phyloP scores from a whole-genome alignment of 2,329 filamentous ascomycete genomes.

The Beauveria bassiana region DNA sequence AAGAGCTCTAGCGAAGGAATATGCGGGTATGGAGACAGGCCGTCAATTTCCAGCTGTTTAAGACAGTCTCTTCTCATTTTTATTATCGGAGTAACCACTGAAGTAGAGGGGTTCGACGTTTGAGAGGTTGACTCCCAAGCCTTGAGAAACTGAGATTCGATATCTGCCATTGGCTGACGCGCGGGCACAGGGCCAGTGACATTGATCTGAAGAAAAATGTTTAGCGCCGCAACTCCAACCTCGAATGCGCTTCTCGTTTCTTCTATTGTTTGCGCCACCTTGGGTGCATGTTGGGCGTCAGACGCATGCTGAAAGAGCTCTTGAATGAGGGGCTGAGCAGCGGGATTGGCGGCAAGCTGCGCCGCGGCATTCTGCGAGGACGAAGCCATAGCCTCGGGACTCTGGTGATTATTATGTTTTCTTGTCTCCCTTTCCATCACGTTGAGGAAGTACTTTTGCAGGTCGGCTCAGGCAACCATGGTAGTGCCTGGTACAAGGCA shows the following conservation, averaged over 20 bases:
- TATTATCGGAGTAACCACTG: conserved; percentile 21
- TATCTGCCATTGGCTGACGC: conserved; percentile 13
- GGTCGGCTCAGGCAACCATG: neutral
- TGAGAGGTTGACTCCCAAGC: conserved; percentile 22
- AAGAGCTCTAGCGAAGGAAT: conserved; percentile 81
- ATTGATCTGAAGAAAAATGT: conserved; percentile 64
- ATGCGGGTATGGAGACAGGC: conserved; percentile 76
- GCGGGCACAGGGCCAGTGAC: conserved; percentile 77
- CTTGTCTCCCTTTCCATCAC: neutral
- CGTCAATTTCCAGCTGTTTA: conserved; percentile 67
- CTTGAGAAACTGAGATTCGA: conserved; percentile 33
- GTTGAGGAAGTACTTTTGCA: neutral
- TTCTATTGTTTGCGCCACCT: neutral
- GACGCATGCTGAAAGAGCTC: conserved; percentile 1
- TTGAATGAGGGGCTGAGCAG: conserved; percentile 1
- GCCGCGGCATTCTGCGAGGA: neutral
- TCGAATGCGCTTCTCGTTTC: conserved; percentile 16
- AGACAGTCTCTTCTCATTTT: conserved; percentile 52
- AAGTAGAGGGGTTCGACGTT: neutral
- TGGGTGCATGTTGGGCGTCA: neutral
- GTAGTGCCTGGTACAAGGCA: neutral
- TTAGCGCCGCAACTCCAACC: conserved; percentile 25
- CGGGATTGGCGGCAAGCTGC: neutral
- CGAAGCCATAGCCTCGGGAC: neutral
- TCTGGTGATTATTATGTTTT: neutral